Evolutionary conservation across 768 basidiomycete species (phyloP).

Genomic region (Panaeolus cyanescens): DNA sequence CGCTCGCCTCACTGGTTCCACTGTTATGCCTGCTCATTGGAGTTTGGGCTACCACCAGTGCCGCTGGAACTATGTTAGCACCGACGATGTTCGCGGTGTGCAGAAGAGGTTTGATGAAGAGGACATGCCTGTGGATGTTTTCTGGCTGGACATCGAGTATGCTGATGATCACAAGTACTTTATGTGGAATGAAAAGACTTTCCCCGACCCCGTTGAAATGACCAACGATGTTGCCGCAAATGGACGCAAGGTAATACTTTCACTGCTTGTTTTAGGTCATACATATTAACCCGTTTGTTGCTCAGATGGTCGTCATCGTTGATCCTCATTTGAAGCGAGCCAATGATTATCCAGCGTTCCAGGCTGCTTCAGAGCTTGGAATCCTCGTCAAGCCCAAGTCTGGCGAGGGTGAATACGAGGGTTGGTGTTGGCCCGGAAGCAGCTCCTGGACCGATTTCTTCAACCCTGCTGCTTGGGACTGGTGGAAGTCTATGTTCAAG

Average conservation of each 20-base stretch:
- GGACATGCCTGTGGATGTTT: slow-evolving; percentile 93
- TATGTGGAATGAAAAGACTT: slow-evolving; percentile 90
- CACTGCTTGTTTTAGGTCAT: no score
- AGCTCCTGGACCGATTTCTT: slow-evolving; percentile 98
- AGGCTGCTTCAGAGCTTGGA: slow-evolving; percentile 79
- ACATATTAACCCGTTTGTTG: slow-evolving; percentile 7
- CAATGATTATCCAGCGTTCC: slow-evolving; percentile 78
- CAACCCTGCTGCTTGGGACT: slow-evolving; percentile 85
- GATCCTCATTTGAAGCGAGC: slow-evolving; percentile 95
- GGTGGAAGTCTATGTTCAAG: slow-evolving; percentile 90
- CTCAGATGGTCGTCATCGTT: slow-evolving; percentile 94
- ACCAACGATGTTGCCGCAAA: slow-evolving; percentile 81
- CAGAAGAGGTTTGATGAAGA: slow-evolving; percentile 90
- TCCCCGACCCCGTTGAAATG: slow-evolving; percentile 96
- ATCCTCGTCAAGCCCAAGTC: slow-evolving; percentile 82
- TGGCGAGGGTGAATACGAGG: slow-evolving; percentile 87
- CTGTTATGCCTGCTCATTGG: slow-evolving; percentile 89
- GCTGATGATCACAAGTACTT: slow-evolving; percentile 94
- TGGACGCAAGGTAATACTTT: slow-evolving; percentile 71
- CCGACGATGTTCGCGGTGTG: slow-evolving; percentile 83
- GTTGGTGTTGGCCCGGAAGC: slow-evolving; percentile 99
- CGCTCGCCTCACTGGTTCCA: slow-evolving; percentile 78
- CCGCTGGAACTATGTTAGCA: slow-evolving; percentile 96
- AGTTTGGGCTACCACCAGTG: slow-evolving; percentile 96
- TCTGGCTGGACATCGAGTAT: slow-evolving; percentile 98